Evolutionary conservation across 371 early-diverging fungal genomes (phyloP), one percentile per base, ranked within the genome.

Genomic region (Dinochytrium kinnereticum): DNA sequence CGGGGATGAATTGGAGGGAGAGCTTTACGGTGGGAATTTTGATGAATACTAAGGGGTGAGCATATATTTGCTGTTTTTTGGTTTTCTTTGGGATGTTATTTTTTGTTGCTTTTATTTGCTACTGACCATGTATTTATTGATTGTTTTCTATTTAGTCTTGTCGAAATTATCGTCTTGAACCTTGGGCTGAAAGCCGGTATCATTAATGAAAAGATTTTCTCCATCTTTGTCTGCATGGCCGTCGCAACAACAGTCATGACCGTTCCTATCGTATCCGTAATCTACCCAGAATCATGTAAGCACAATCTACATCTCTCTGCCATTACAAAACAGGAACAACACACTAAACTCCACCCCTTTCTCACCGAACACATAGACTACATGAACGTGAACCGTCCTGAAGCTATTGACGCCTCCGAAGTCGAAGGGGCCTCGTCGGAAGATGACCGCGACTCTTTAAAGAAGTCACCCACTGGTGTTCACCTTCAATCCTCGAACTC

Each of bases 151-250:
- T 44, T 44, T 64, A 82, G 83, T 33, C 84, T 98, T 51, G 95
- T 98, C 10, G 96, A 97, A 79, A 83, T 98, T 2, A 95, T 98
- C 70, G 96, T 96, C 15, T 86, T 98, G 33, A 98, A 98, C 80
- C 85, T 96, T 68, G 97, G 97, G 0, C 87, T 91, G 69, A 86
- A 92, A 65, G 93, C 95, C 0, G 91, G 91, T 10, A 93, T 96
- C 7, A 91, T 96, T 69, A 91, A 91, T 28, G 82, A 66, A 37
- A 85, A 89, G 85, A 74, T 96, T n/a, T 90, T 96, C 76, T 91
- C 91, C n/a, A 94, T 96, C 67, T 90, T 95, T 90, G 93, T 96
- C 2, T 81, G 94, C 37, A 95, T 94, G 94, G 94, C 94, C 13
- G 76, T 96, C 31, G 81, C 92, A 0, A 94, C 94, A 0, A 96